phyloP scores from a whole-genome alignment of 148 eudicot species.

The Rhododendron simsii region DNA sequence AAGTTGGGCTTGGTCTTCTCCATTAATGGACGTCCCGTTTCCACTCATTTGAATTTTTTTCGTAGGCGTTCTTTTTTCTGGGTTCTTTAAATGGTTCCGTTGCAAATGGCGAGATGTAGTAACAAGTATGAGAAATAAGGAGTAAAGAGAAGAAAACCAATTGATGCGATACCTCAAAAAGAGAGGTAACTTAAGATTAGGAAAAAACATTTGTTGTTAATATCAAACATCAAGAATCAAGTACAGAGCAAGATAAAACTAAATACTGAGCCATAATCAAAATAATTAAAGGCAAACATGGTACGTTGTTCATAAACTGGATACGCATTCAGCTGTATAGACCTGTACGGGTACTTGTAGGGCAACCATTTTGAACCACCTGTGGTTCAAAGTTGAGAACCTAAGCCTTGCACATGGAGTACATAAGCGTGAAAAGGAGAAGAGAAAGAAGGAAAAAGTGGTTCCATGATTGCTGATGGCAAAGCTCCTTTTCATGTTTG shows the following conservation, averaged over 20 bases:
- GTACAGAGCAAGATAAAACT: background rate
- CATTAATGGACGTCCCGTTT: background rate
- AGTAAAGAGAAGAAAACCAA: background rate
- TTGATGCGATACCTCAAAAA: background rate
- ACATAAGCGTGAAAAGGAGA: background rate
- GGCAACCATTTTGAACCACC: background rate
- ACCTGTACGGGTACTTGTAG: background rate
- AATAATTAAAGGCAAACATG: background rate
- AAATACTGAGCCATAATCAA: background rate
- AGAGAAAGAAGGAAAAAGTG: too few species aligned
- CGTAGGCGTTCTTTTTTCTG: background rate
- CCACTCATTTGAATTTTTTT: background rate
- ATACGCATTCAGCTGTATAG: background rate
- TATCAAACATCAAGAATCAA: background rate
- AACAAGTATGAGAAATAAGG: background rate
- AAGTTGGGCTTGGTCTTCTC: background rate
- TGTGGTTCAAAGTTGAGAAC: background rate
- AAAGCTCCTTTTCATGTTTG: background rate
- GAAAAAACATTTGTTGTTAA: background rate
- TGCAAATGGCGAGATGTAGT: background rate
- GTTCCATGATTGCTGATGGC: background rate
- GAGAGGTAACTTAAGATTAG: background rate
- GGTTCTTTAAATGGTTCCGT: background rate
- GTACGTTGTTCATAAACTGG: background rate
- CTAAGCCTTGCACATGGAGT: background rate